Evolutionary conservation across 805 yeast species (phyloP).

Genomic region (Candida multigemmis): DNA sequence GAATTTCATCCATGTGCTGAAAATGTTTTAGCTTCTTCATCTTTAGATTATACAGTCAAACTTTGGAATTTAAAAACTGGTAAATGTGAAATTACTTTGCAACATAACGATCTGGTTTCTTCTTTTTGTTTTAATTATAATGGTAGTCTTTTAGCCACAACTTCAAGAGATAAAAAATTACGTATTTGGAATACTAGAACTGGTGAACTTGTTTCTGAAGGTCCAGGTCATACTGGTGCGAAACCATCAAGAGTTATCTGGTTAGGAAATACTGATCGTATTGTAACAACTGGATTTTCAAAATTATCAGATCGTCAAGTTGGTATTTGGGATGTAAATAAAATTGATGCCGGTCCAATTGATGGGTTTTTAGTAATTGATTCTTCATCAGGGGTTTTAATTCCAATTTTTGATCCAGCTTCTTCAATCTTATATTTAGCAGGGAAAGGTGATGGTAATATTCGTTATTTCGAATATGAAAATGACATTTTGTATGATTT

Average conservation of each 20-base stretch:
- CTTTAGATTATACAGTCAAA: conserved; percentile 85
- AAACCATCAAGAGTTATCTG: conserved; percentile 82
- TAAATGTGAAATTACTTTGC: conserved; percentile 58
- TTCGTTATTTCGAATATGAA: conserved; percentile 85
- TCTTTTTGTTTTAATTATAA: conserved; percentile 86
- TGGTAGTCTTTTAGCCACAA: conserved; percentile 80
- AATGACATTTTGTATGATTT: conserved; percentile 75
- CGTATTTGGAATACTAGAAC: conserved; percentile 87
- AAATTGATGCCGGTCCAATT: conserved; percentile 72
- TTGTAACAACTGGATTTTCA: conserved; percentile 92
- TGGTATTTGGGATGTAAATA: conserved; percentile 83
- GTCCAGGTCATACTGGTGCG: conserved; percentile 88
- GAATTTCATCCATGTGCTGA: conserved; percentile 83
- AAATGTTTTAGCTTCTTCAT: conserved; percentile 80
- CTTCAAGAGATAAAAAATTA: conserved; percentile 82
- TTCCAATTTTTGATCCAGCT: conserved; percentile 83
- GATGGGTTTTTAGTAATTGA: conserved; percentile 85
- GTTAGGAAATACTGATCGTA: conserved; percentile 80
- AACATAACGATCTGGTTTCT: conserved; percentile 88
- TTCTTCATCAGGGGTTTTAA: conserved; percentile 84
- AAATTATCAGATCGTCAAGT: conserved; percentile 89
- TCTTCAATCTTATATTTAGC: conserved; percentile 79
- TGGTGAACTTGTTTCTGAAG: conserved; percentile 70
- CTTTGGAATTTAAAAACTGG: conserved; percentile 84
- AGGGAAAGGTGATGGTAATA: conserved; percentile 97